Conservation (phyloP, 139 green algal genomes). For the Trebouxia sp. region DNA sequence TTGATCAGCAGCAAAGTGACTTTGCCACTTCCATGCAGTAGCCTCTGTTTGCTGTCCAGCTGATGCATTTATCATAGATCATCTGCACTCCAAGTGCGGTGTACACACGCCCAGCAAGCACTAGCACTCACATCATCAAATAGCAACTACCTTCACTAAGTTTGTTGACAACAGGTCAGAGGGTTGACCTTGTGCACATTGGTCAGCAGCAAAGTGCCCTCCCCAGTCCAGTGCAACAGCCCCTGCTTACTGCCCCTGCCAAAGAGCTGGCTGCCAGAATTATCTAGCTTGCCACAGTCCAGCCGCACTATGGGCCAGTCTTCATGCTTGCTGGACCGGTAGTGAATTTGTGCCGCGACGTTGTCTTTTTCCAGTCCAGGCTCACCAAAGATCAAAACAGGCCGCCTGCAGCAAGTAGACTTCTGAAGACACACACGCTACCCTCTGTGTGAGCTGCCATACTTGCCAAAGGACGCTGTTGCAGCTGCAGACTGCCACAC, state of each 20-base stretch:
- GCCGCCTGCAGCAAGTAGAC: slow-evolving; percentile 25
- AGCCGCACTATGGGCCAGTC: slow-evolving; percentile 50
- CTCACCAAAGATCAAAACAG: slow-evolving; percentile 72
- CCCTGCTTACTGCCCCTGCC: slow-evolving; percentile 56
- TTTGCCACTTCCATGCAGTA: too few species aligned
- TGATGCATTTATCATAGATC: background rate
- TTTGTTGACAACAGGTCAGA: background rate
- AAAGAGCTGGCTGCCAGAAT: slow-evolving; percentile 53
- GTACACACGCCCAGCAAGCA: background rate
- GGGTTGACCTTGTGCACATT: slow-evolving; percentile 63
- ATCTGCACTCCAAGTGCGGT: background rate
- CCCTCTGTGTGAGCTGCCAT: background rate
- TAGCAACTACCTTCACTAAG: background rate
- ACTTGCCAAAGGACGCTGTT: too few species aligned
- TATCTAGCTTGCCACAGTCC: slow-evolving; percentile 48
- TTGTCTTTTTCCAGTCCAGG: slow-evolving; percentile 70
- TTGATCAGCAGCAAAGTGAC: too few species aligned
- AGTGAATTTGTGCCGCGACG: slow-evolving; percentile 70
- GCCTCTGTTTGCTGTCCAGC: too few species aligned
- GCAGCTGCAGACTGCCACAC: background rate
- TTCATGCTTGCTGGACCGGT: slow-evolving; percentile 42
- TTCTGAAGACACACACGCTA: background rate
- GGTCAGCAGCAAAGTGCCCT: slow-evolving; percentile 66
- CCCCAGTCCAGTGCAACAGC: slow-evolving; percentile 54
- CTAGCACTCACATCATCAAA: background rate